Base-by-base conservation (phyloP, 148 eudicot genomes). In the Nepenthes mirabilis region DNA sequence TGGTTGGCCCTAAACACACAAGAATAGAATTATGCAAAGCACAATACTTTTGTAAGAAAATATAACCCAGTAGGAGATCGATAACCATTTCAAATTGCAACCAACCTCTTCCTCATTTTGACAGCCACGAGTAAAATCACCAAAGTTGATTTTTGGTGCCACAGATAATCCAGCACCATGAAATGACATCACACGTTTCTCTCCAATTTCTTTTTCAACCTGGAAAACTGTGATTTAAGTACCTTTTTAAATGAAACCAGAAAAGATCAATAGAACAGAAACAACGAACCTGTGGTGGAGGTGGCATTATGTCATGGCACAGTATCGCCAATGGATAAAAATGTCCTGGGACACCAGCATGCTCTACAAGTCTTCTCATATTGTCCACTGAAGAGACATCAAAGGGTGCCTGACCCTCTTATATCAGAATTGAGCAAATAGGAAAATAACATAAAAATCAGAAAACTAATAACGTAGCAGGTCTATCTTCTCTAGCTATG, bases 121-220 rank as follows among this genome's bases (percentile, higher is more conserved):
- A 65, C 72, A 72, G 62, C 72, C 79, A 70, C 66, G 59, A 75
- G 77, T 72, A 64, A 82, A 37, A 57, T 80, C 83, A 47, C 56
- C 36, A 66, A 77, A 86, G 64, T 60, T 68, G 56, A 88, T 70
- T 69, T 72, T 74, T 0, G 88, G 85, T 56, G 71, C 91, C 57
- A 74, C 82, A 35, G 96, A 93, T 63, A 93, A 14, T 58, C 99
- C 96, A 72, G 79, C 64, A 43, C 99, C 99, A 62, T 86, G 96
- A 62, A 72, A 93, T 59, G 85, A 67, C 48, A 93, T 82, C 64
- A 80, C 63, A 69, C 98, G 74, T 79, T 74, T 86, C 85, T 93
- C 98, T 37, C 98, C 98, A 64, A 93, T 88, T 66, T 88, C 98
- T 76, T 83, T 93, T 70, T 93, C 95, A 71, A 93, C 98, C 98